phyloP scores from a whole-genome alignment of 2,329 filamentous ascomycete genomes.

The Phoma sp. region DNA sequence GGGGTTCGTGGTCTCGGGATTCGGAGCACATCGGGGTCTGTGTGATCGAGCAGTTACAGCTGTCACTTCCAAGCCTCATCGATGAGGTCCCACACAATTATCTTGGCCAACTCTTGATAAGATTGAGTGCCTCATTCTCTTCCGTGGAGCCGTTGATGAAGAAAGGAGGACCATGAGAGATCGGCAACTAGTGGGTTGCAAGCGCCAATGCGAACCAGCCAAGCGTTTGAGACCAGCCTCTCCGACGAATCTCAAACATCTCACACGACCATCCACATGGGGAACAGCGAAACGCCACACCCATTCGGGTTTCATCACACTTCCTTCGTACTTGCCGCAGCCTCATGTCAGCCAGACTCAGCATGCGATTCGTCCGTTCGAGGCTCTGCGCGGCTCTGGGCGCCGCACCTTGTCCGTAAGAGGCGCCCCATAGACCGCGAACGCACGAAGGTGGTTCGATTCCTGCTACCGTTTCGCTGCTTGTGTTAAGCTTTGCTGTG shows the following conservation, averaged over 20 bases:
- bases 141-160: constrained; percentile 7
- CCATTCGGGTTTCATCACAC: constrained; percentile 40
- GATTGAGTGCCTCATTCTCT: constrained; percentile 1
- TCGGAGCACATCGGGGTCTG: constrained; percentile 9
- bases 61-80: constrained; percentile 25
- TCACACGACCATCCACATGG: constrained; percentile 25
- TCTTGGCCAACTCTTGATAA: constrained; percentile 13
- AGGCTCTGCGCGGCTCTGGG: constrained; percentile 23
- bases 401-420: constrained; percentile 38
- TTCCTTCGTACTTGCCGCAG: constrained; percentile 21
- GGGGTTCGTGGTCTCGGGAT: constrained; percentile 9
- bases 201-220: constrained; percentile 34
- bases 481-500: constrained; percentile 35
- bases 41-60: constrained; percentile 22
- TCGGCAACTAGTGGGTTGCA: constrained; percentile 8
- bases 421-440: constrained; percentile 37
- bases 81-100: constrained; percentile 6
- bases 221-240: constrained; percentile 26
- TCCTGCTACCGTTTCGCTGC: constrained; percentile 42
- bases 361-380: constrained; percentile 34
- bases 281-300: constrained; percentile 32
- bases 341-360: constrained; percentile 21
- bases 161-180: constrained; percentile 4
- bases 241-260: constrained; percentile 43
- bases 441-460: constrained; percentile 44